Evolutionary conservation across 768 basidiomycete species (phyloP), one percentile per base, ranked within the genome.

Genomic region (Tephrocybe sp.): DNA sequence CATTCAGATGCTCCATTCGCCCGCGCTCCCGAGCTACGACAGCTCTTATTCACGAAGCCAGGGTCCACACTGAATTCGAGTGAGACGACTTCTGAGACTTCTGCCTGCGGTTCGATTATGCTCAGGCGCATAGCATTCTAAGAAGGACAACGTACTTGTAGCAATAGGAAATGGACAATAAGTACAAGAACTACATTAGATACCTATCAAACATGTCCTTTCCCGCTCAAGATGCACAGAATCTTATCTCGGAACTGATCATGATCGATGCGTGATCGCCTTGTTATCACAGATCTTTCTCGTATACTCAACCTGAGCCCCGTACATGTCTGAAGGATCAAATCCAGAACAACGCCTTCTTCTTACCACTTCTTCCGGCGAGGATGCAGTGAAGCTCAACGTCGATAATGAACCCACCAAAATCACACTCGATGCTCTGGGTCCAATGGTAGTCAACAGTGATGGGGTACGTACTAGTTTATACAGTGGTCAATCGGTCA

Each of bases 381-480:
- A 54, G 1, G 45, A 49, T 42, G 44, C 48, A n/a, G n/a, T 36
- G 7, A 48, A 51, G 13, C 27, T 54, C 21, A 35, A 38, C 24
- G 42, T 54, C 26, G 49, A 56, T 34, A 31, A 21, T 38, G 61
- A 54, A 9, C 54, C 61, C 27, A 59, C 60, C 7, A 52, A 71
- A 2, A 64, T 83, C 42, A 80, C 74, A 61, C 64, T 86, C 5
- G 83, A 86, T 51, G 71, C 69, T 16, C 70, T 87, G 11, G 84
- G 84, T 1, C 85, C 85, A 1, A 75, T 87, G 72, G 81, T 87
- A 36, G 82, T 86, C 32, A 86, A 86, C 60, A 77, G 68, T 34
- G 78, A 87, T 67, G 84, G 84, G 44, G 83, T 85, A 61, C 48
- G 77, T 35, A 11, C n/a, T 15, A 35, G 9, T 35, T 9, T 5